Conservation (phyloP, 306 rosid species). For the Pyrus bretschneideri region DNA sequence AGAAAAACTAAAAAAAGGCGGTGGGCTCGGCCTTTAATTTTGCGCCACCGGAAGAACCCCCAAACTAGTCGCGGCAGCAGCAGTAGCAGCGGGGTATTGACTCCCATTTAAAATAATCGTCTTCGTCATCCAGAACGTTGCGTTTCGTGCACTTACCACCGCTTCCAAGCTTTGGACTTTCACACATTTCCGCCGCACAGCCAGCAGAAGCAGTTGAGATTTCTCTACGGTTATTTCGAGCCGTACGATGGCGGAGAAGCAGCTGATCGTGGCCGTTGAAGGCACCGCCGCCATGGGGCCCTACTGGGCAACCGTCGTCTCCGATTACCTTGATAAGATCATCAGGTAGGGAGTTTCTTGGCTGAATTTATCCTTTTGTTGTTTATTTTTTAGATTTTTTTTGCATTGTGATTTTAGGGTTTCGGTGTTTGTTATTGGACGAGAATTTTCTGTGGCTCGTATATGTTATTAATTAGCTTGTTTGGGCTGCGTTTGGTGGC, state of each 20-base stretch:
- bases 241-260: constrained; percentile 63
- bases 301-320: constrained; percentile 48
- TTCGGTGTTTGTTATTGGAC: background rate
- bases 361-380: constrained; percentile 2
- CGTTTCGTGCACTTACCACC: background rate
- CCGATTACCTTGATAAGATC: constrained; percentile 74
- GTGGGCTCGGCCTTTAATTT: background rate
- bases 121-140: background rate
- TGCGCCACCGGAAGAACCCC: background rate
- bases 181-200: background rate
- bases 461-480: background rate
- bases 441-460: background rate
- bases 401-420: background rate
- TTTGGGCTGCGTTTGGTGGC: background rate
- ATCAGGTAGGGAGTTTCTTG: constrained; percentile 41
- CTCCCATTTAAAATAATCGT: too few relatives aligned
- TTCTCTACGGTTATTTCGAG: background rate
- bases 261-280: constrained; percentile 70
- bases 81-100: background rate
- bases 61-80: background rate
- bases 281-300: constrained; percentile 86
- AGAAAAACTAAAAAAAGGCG: background rate
- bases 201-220: background rate
- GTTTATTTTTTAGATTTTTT: background rate
- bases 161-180: background rate